These are phyloP conservation scores for Pterocarpus macrocarpus DNA, from an alignment of 306 rosid species.

Conservation along the genomic window DNA sequence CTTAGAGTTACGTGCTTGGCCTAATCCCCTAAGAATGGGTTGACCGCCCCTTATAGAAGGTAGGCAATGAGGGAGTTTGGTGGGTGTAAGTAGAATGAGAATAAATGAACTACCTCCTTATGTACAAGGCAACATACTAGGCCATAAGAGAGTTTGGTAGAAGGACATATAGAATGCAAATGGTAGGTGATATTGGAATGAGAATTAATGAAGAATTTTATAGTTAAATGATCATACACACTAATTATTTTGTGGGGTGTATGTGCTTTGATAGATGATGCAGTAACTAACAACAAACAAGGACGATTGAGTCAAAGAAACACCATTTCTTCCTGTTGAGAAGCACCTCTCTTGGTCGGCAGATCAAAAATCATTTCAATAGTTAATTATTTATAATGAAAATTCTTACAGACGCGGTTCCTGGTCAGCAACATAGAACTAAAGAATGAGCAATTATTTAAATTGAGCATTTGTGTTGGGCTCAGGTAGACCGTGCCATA, in stretches of 20 bases:
- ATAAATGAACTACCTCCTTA: not conserved
- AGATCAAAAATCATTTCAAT: not conserved
- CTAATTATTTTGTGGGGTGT: not conserved
- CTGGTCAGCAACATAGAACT: not conserved
- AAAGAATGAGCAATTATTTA: too few relatives aligned
- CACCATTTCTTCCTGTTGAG: not conserved
- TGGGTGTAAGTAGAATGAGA: not conserved
- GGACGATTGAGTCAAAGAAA: constrained; percentile 1
- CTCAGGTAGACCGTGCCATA: too few relatives aligned
- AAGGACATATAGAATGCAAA: not conserved
- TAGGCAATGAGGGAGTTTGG: constrained; percentile 3
- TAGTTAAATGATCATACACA: not conserved
- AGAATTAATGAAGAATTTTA: not conserved
- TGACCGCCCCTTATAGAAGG: not conserved
- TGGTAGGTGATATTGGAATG: not conserved
- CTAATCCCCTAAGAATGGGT: not conserved
- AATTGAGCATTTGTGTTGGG: too few relatives aligned
- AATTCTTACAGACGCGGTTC: too few relatives aligned
- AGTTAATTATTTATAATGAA: not conserved
- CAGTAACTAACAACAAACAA: not conserved
- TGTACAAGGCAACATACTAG: not conserved
- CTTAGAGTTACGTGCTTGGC: not conserved
- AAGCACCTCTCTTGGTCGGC: not conserved
- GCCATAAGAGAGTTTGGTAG: not conserved
- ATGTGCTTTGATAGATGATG: not conserved